Evolutionary conservation across 495 filamentous ascomycete species (phyloP).

Genomic region (Xeromyces bisporus): DNA sequence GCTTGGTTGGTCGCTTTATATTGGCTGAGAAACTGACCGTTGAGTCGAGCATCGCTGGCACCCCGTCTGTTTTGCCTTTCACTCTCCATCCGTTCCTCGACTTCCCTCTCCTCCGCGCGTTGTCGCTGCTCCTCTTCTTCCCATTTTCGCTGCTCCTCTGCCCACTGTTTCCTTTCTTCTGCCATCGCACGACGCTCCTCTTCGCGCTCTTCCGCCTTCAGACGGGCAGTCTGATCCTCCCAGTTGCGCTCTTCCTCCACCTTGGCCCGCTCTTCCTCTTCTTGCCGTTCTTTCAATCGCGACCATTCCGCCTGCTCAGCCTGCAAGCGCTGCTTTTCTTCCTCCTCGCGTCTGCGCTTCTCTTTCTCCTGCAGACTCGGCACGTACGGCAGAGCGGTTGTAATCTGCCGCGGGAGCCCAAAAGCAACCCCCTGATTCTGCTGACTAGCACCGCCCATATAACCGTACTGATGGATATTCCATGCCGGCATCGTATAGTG

Average conservation of each 20-base stretch:
- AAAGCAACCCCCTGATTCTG: conserved; percentile 89
- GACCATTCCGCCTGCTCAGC: conserved; percentile 49
- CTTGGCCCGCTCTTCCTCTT: conserved; percentile 51
- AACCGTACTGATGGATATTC: conserved; percentile 98
- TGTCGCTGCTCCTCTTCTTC: conserved; percentile 64
- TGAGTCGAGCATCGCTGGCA: conserved; percentile 46
- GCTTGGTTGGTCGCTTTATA: conserved; percentile 45
- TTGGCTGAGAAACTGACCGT: conserved; percentile 73
- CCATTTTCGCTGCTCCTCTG: conserved; percentile 71
- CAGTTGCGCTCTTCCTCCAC: conserved; percentile 58
- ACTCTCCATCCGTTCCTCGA: conserved; percentile 44
- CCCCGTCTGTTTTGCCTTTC: conserved; percentile 46
- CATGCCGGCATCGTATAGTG: conserved; percentile 71
- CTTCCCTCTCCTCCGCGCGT: conserved; percentile 54
- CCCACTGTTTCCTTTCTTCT: conserved; percentile 66
- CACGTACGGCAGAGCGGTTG: conserved; percentile 58
- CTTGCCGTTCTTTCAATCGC: conserved; percentile 43
- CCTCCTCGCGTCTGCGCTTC: conserved; percentile 41
- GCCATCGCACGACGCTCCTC: conserved; percentile 52
- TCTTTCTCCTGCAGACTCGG: conserved; percentile 56
- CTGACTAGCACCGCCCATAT: conserved; percentile 95
- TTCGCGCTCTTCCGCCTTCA: conserved; percentile 56
- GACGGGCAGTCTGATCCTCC: conserved; percentile 58
- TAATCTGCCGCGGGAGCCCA: conserved; percentile 84
- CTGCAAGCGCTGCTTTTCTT: conserved; percentile 42